Evolutionary conservation across 1,284 basidiomycete genomes (phyloP).

Genomic region (Ustilago tritici): DNA sequence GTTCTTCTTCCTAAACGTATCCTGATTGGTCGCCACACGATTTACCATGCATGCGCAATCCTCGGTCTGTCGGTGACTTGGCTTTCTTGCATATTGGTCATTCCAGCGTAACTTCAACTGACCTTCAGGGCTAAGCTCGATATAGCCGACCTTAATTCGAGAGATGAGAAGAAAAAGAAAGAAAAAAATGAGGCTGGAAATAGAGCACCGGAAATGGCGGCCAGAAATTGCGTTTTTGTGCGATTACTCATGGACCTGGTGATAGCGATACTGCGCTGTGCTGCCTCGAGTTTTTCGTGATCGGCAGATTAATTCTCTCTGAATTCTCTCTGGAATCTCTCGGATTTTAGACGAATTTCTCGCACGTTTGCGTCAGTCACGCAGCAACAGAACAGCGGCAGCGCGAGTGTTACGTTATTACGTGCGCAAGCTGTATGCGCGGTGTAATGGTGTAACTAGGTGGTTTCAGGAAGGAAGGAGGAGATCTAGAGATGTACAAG

Average conservation of each 20-base stretch:
- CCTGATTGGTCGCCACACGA: too few species aligned
- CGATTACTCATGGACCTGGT: neutral
- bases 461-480: too few species aligned
- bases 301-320: neutral
- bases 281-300: slow-evolving; percentile 9
- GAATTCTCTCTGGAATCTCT: neutral
- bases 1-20: too few species aligned
- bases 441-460: too few species aligned
- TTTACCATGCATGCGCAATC: too few species aligned
- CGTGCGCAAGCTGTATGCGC: too few species aligned
- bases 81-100: too few species aligned
- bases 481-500: too few species aligned
- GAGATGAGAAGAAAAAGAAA: neutral
- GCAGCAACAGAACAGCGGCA: neutral
- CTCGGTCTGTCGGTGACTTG: too few species aligned
- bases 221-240: neutral
- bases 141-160: neutral
- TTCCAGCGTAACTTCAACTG: too few species aligned
- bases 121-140: neutral
- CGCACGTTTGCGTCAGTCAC: slow-evolving; percentile 11
- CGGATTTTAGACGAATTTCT: slow-evolving; percentile 19
- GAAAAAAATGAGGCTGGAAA: neutral
- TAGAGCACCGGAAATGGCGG: neutral
- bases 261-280: neutral
- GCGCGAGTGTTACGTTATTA: neutral